Evolutionary conservation across 768 basidiomycete species (phyloP).

Genomic region (Leccinum longicurvipes): DNA sequence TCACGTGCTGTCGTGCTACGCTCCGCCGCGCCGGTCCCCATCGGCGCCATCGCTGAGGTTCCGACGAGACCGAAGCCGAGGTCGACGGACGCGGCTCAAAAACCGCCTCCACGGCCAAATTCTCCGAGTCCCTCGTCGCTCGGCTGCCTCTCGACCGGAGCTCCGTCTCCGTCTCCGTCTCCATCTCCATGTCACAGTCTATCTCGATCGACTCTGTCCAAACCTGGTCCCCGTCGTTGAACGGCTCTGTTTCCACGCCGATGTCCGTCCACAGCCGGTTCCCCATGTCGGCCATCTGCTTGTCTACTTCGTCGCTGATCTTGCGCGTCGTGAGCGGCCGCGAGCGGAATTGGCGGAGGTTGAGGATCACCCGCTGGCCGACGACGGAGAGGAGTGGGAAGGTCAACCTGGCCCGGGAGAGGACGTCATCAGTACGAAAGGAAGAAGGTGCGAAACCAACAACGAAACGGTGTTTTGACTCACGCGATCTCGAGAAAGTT

Average conservation of each 20-base stretch:
- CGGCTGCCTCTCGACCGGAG: no score
- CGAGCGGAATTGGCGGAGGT: slow-evolving; percentile 8
- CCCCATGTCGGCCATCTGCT: neutral
- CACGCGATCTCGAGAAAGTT: slow-evolving; percentile 2
- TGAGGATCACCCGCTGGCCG: slow-evolving; percentile 21
- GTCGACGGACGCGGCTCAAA: no score
- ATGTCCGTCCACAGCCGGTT: neutral
- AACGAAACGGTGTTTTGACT: neutral
- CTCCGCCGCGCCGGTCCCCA: no score
- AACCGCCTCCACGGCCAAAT: no score
- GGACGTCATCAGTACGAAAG: no score
- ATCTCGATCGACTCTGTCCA: no score
- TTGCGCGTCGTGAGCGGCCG: slow-evolving; percentile 1
- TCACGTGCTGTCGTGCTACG: no score
- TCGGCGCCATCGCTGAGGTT: no score
- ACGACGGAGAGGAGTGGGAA: slow-evolving; percentile 13
- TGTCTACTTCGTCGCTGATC: slow-evolving; percentile 7
- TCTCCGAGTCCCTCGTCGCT: no score
- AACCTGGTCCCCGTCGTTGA: neutral
- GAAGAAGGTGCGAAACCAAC: neutral
- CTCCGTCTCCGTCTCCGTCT: neutral
- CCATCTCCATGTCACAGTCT: neutral
- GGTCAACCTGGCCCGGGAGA: slow-evolving; percentile 6
- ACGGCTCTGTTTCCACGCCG: neutral
- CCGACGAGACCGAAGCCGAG: no score